phyloP scores from a whole-genome alignment of 352 stramenopile species.

The Phytopythium sindhum region DNA sequence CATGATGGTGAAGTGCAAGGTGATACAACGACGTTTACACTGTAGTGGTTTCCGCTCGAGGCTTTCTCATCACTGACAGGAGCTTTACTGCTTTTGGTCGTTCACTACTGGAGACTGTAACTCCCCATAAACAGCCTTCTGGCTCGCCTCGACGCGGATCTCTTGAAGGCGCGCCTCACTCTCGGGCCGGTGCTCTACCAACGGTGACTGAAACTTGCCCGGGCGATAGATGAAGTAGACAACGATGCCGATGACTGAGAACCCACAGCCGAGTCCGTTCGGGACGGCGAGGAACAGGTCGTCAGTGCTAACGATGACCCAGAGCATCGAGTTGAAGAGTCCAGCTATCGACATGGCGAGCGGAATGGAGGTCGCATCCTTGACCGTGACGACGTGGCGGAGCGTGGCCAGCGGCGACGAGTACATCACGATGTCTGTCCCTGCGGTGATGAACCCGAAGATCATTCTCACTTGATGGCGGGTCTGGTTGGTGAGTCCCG shows the following conservation, averaged over 20 bases:
- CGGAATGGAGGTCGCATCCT: conserved; percentile 26
- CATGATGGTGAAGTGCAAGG: too few relatives aligned
- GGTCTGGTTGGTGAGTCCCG: conserved; percentile 12
- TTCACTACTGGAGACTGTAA: neutral
- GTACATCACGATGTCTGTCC: conserved; percentile 21
- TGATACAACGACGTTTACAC: too few relatives aligned
- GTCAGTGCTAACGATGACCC: conserved; percentile 14
- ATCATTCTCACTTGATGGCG: conserved; percentile 10
- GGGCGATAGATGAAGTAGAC: conserved; percentile 8
- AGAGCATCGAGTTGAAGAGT: conserved; percentile 17
- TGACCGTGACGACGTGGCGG: conserved; percentile 16
- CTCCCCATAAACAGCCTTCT: neutral
- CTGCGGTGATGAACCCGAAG: conserved; percentile 19
- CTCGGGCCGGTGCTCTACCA: neutral
- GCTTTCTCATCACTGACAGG: too few relatives aligned
- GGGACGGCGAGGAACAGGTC: conserved; percentile 11
- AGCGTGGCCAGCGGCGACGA: conserved; percentile 22
- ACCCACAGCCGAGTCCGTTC: neutral
- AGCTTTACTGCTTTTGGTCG: neutral
- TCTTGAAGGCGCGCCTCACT: neutral
- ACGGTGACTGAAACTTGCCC: conserved; percentile 1
- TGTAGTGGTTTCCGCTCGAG: too few relatives aligned
- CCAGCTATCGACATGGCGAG: conserved; percentile 24
- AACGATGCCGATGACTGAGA: conserved; percentile 2
- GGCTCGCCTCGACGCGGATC: conserved; percentile 3